These are phyloP conservation scores for Globisporangium rhizosaccharum DNA, from an alignment of 352 stramenopile species.

Conservation along the genomic window DNA sequence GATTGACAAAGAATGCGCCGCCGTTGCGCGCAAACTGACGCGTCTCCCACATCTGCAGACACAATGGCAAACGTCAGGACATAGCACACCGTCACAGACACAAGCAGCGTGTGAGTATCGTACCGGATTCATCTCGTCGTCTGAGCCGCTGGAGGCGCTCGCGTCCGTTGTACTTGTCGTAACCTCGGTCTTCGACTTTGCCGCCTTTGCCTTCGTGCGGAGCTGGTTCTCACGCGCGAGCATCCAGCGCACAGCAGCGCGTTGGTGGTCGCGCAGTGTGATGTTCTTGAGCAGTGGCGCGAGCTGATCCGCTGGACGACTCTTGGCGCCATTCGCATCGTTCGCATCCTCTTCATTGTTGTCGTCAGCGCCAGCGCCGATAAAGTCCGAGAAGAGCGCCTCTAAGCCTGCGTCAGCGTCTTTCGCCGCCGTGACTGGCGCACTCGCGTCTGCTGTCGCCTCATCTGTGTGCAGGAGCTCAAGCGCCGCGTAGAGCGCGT, in stretches of 20 bases:
- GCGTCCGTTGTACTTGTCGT: not conserved
- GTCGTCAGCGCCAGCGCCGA: constrained; percentile 23
- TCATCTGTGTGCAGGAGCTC: constrained; percentile 28
- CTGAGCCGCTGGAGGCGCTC: constrained; percentile 4
- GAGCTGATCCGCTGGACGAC: constrained; percentile 27
- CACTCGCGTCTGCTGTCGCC: not conserved
- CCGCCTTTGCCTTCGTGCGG: not conserved
- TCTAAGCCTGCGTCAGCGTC: constrained; percentile 46
- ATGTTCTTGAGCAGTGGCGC: constrained; percentile 52
- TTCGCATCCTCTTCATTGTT: constrained; percentile 6
- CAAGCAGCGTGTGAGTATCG: constrained; percentile 5
- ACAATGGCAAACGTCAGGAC: not conserved
- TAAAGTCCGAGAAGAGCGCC: constrained; percentile 61
- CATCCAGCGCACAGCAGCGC: constrained; percentile 84
- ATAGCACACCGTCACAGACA: constrained; percentile 1
- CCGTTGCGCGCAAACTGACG: constrained; percentile 34
- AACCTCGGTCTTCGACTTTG: not conserved
- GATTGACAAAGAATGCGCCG: constrained; percentile 73
- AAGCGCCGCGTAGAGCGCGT: constrained; percentile 53
- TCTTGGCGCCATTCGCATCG: constrained; percentile 1
- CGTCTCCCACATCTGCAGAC: constrained; percentile 63
- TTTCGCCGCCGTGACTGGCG: constrained; percentile 5
- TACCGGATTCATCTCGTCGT: constrained; percentile 46
- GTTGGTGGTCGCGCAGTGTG: constrained; percentile 74
- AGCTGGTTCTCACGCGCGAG: constrained; percentile 65